Percentiles rank a stretch among this genome's conserved stretches.
phyloP scores from a whole-genome alignment of 2,329 filamentous ascomycete species.

The Cladosporium sp. region DNA sequence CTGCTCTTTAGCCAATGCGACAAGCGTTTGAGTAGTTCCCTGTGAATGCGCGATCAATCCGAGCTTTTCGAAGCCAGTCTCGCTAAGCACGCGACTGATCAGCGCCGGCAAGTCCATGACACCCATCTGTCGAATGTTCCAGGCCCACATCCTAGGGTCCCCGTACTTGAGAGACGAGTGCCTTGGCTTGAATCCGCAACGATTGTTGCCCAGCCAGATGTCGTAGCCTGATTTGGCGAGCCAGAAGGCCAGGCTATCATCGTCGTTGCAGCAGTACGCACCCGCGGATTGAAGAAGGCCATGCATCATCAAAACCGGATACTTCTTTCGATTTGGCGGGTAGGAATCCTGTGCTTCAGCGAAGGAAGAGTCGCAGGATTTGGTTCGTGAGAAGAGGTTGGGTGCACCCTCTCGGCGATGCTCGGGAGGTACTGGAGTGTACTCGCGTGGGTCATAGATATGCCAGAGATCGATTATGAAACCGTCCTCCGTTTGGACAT shows the following conservation, averaged over 20 bases:
- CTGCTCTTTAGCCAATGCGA: slow-evolving; percentile 87
- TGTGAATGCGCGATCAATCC: slow-evolving; percentile 86
- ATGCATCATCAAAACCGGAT: slow-evolving; percentile 84
- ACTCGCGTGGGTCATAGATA: slow-evolving; percentile 78
- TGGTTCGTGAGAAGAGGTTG: slow-evolving; percentile 54
- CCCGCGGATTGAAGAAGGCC: slow-evolving; percentile 85
- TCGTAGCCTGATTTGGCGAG: slow-evolving; percentile 91
- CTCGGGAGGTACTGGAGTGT: slow-evolving; percentile 47
- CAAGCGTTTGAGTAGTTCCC: slow-evolving; percentile 84
- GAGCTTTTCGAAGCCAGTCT: slow-evolving; percentile 81
- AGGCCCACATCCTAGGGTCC: slow-evolving; percentile 93
- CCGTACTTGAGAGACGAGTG: slow-evolving; percentile 69
- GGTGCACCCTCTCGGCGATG: slow-evolving; percentile 60
- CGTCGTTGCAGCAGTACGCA: slow-evolving; percentile 87
- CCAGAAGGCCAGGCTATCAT: slow-evolving; percentile 86
- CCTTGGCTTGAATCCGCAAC: slow-evolving; percentile 78
- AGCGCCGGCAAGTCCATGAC: slow-evolving; percentile 83
- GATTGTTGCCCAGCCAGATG: slow-evolving; percentile 93
- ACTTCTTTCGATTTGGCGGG: slow-evolving; percentile 54
- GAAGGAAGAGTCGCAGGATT: slow-evolving; percentile 24
- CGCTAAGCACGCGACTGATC: slow-evolving; percentile 72
- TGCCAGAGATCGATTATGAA: slow-evolving; percentile 91
- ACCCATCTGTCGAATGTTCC: slow-evolving; percentile 95
- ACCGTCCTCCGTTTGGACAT: slow-evolving; percentile 90
- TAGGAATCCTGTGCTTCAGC: slow-evolving; percentile 41